phyloP scores from a whole-genome alignment of 495 filamentous ascomycete genomes.

The Elasticomyces elasticus region DNA sequence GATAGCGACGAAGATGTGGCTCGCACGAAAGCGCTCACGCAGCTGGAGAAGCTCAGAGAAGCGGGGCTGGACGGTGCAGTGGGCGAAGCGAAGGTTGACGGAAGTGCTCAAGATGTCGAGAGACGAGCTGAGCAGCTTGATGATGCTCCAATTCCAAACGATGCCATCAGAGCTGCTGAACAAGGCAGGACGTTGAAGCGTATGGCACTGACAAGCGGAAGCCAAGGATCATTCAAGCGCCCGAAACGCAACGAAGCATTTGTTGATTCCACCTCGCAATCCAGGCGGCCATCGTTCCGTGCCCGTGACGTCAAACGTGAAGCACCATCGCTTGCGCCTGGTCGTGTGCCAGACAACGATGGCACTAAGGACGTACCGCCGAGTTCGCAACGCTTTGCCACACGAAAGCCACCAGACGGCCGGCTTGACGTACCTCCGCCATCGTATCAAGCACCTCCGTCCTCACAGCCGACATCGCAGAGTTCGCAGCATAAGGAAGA shows the following conservation, averaged over 20 bases:
- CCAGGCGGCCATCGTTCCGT: slow-evolving; percentile 10
- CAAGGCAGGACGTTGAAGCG: slow-evolving; percentile 6
- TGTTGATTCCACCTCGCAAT: background rate
- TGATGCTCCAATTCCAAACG: background rate
- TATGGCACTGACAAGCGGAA: background rate
- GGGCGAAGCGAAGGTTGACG: slow-evolving; percentile 12
- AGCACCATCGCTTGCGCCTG: background rate
- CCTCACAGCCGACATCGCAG: slow-evolving; percentile 25
- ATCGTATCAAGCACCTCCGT: slow-evolving; percentile 15
- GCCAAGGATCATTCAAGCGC: slow-evolving; percentile 14
- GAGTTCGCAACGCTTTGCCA: slow-evolving; percentile 1
- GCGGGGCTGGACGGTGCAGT: slow-evolving; percentile 2
- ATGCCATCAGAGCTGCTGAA: slow-evolving; percentile 4
- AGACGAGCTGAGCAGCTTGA: slow-evolving; percentile 2
- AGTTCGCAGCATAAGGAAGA: slow-evolving; percentile 25
- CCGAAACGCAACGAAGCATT: background rate
- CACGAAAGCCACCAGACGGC: background rate
- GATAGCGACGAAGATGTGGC: slow-evolving; percentile 45
- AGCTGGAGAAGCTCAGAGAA: slow-evolving; percentile 13
- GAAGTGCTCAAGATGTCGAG: slow-evolving; percentile 5
- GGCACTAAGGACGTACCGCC: slow-evolving; percentile 1
- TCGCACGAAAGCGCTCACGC: slow-evolving; percentile 14
- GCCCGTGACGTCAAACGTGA: slow-evolving; percentile 5
- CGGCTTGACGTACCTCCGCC: background rate
- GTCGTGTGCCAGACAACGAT: slow-evolving; percentile 4